These are phyloP conservation scores for Pythium folliculosum DNA, from an alignment of 352 stramenopile species.

Conservation along the genomic window DNA sequence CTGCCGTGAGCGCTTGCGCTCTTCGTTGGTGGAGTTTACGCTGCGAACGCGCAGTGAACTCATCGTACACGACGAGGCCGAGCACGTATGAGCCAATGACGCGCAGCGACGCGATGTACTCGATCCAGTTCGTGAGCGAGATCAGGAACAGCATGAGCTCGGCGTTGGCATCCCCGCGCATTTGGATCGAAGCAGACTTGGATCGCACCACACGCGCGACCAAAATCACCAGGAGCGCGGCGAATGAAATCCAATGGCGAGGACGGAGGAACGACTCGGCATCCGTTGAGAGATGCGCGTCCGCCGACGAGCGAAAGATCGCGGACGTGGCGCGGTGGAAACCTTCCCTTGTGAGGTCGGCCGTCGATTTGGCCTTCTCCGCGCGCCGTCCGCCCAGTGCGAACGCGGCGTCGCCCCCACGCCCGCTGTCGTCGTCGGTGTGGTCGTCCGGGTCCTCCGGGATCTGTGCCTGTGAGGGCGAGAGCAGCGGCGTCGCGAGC, in stretches of 20 bases:
- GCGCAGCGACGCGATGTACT: constrained; percentile 55
- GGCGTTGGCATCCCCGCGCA: neutral
- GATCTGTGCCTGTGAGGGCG: neutral
- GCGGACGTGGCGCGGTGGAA: constrained; percentile 13
- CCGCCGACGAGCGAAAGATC: neutral
- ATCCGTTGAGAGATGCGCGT: neutral
- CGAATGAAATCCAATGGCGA: constrained; percentile 42
- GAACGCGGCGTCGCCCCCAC: neutral
- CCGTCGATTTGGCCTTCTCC: neutral
- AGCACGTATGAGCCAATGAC: constrained; percentile 52
- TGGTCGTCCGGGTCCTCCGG: neutral
- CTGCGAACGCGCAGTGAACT: constrained; percentile 13
- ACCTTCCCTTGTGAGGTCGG: neutral
- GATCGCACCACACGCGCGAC: constrained; percentile 10
- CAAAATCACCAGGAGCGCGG: constrained; percentile 3
- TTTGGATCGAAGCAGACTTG: neutral
- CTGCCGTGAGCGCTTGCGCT: neutral
- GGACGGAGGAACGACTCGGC: constrained; percentile 44
- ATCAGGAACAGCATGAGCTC: constrained; percentile 23
- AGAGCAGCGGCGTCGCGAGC: constrained; percentile 15
- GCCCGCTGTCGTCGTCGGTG: neutral
- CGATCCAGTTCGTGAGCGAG: constrained; percentile 26
- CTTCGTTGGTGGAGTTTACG: neutral
- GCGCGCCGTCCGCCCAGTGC: neutral
- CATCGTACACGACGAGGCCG: constrained; percentile 56